A percentile compares a stretch with the other conserved stretches of the same genome.
phyloP scores from a whole-genome alignment of 441 rosid species.

The Kokia cookei region DNA sequence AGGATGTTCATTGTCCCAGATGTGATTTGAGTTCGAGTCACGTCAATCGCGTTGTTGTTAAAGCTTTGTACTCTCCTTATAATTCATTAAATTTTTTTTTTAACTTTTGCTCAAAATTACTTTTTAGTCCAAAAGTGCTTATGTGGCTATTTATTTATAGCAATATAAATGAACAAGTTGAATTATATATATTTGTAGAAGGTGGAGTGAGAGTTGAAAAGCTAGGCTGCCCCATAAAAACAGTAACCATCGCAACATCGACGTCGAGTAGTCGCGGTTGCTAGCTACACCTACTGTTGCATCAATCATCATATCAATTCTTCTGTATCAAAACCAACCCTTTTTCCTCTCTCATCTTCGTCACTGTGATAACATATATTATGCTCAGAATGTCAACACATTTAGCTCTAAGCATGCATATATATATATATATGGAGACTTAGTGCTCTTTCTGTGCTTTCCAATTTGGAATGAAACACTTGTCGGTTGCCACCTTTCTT shows the following conservation, averaged over 20 bases:
- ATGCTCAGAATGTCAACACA: not conserved
- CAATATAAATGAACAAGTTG: not conserved
- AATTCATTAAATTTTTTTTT: too few species aligned
- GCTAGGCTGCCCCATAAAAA: not conserved
- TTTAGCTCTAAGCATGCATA: not conserved
- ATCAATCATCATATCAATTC: too few species aligned
- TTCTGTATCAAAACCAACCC: not conserved
- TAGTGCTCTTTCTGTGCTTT: not conserved
- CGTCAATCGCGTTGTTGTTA: too few species aligned
- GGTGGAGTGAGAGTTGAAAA: not conserved
- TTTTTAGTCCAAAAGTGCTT: too few species aligned
- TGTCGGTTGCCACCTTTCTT: not conserved
- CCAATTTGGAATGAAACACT: not conserved
- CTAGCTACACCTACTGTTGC: slow-evolving; percentile 12
- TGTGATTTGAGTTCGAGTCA: too few species aligned
- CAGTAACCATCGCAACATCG: slow-evolving; percentile 16
- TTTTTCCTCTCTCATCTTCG: not conserved
- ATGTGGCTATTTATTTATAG: too few species aligned
- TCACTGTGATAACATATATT: not conserved
- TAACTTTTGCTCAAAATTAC: too few species aligned
- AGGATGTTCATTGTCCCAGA: too few species aligned
- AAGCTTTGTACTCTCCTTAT: too few species aligned
- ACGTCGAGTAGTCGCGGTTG: slow-evolving; percentile 55
- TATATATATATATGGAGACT: not conserved
- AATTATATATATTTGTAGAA: too few species aligned